Percentiles rank a stretch among this genome's conserved stretches.
These are phyloP conservation scores for Golubevia sp. DNA, from an alignment of 1,284 basidiomycete genomes.

Conservation along the genomic window DNA sequence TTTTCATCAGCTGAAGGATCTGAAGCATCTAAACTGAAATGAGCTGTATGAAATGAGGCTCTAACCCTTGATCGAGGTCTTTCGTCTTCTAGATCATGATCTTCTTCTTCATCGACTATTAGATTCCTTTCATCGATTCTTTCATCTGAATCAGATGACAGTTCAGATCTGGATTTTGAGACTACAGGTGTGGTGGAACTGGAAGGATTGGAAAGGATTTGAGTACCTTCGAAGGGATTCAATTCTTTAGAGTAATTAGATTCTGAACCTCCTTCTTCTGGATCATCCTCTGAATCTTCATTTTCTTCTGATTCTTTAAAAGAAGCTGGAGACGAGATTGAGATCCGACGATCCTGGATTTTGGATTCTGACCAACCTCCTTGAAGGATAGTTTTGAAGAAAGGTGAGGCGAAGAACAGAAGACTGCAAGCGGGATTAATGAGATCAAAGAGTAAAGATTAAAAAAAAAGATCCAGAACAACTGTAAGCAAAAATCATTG, in stretches of 20 bases:
- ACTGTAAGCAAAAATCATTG: too few species aligned
- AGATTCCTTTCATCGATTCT: background rate
- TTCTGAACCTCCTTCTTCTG: background rate
- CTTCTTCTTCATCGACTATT: background rate
- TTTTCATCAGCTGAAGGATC: background rate
- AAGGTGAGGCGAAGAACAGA: slow-evolving; percentile 29
- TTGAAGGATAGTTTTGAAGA: slow-evolving; percentile 25
- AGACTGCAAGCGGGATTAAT: slow-evolving; percentile 5
- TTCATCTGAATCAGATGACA: too few species aligned
- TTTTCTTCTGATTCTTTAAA: background rate
- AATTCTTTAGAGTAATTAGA: too few species aligned
- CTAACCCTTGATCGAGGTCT: background rate
- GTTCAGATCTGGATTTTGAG: too few species aligned
- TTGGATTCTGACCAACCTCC: slow-evolving; percentile 6
- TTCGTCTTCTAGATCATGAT: background rate
- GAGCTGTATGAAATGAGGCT: slow-evolving; percentile 5
- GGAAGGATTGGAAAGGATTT: too few species aligned
- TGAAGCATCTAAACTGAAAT: slow-evolving; percentile 6
- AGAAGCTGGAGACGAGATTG: slow-evolving; percentile 1
- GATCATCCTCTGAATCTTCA: background rate
- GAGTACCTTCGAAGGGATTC: too few species aligned
- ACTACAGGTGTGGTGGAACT: too few species aligned
- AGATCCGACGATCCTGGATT: too few species aligned
- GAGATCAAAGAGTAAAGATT: too few species aligned
- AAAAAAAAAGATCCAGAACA: too few species aligned